Percentiles rank a stretch among this genome's conserved stretches.
Conservation (phyloP, 2,329 filamentous ascomycete species). For the Phoma sp. region DNA sequence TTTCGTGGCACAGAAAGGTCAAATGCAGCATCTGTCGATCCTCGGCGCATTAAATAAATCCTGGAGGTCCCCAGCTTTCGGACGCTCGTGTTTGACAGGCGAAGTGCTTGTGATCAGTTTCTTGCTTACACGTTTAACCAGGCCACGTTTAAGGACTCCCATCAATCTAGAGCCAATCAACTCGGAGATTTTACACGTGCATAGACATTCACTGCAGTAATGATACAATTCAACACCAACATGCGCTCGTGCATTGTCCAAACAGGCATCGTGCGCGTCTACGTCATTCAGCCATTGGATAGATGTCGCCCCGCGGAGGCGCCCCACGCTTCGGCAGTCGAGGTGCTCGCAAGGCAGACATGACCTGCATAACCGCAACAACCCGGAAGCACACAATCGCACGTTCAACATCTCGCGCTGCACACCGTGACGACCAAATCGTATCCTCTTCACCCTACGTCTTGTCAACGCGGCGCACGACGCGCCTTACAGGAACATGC, state of each 20-base stretch:
- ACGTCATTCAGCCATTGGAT: conserved; percentile 21
- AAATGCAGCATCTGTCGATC: no score
- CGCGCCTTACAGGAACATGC: conserved; percentile 22
- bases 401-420: neutral
- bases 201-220: no score
- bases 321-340: conserved; percentile 19
- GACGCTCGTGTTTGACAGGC: no score
- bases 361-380: conserved; percentile 19
- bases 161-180: no score
- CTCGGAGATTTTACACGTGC: no score
- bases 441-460: conserved; percentile 8
- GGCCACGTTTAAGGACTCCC: no score
- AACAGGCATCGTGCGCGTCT: conserved; percentile 17
- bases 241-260: conserved; percentile 10
- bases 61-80: no score
- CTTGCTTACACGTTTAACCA: no score
- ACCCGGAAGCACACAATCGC: neutral
- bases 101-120: no score
- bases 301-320: conserved; percentile 11
- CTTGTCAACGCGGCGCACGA: conserved; percentile 1
- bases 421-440: neutral
- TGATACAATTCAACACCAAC: conserved; percentile 12
- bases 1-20: no score
- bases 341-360: conserved; percentile 24
- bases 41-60: no score